Evolutionary conservation across 2,329 filamentous ascomycete species (phyloP), one percentile per base, ranked within the genome.

Genomic region (Fusarium globosum): DNA sequence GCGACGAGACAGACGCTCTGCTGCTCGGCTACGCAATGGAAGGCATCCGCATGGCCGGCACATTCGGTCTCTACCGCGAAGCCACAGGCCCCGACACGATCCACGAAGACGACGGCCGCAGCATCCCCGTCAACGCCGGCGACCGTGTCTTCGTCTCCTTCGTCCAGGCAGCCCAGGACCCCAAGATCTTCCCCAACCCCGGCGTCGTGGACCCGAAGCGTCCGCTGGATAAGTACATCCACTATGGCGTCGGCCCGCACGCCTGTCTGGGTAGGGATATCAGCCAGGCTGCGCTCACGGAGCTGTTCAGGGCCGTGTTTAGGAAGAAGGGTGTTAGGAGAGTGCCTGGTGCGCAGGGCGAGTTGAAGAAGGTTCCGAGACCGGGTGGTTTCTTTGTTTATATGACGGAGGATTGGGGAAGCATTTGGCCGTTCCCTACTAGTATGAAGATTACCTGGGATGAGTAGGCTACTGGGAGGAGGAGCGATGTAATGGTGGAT

Each of bases 21-120:
- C 85, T 96, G 6, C 85, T 92, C 3, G 91, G 90, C 43, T 95
- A 94, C 78, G 90, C 89, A 48, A 86, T 92, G 84, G 94, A 94
- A 81, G 93, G 90, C 21, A 87, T 93, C 62, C 90, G 93, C 43
- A 85, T 95, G 60, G 89, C 90, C 8, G 89, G 90, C 16, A 89
- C 88, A 0, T 89, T 90, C 26, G 88, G 88, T 15, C 84, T 90
- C 4, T 91, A 89, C 83, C 89, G 91, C 43, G 83, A 89, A 62
- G 88, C 87, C 6, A 81, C 85, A 1, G 80, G 78, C 0, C 77
- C 82, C 23, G 85, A 87, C 56, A 83, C 83, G 4, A 85, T 88
- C 52, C 66, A 81, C 39, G 84, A 90, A 55, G 86, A 90, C 33
- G 87, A 91, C 64, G 86, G 86, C 20, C 82, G 82, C 30, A 75